Evolutionary conservation across 257 asterid species (phyloP), one percentile per base, ranked within the genome.

Genomic region (Ocimum tenuiflorum): DNA sequence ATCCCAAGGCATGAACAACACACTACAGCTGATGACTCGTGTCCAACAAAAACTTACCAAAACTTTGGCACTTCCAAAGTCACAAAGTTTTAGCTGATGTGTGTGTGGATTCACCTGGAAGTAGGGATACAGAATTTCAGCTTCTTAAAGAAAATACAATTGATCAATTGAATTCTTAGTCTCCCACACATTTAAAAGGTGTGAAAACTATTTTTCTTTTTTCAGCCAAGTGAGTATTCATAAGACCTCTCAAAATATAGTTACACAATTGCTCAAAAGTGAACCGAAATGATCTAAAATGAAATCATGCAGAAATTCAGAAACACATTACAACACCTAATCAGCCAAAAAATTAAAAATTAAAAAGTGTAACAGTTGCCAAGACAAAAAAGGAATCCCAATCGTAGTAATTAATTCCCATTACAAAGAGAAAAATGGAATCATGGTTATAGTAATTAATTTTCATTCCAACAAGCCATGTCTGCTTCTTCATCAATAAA

Each of bases 11-110:
- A 67, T 80, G 67, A 80, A 77, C 73, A 67, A 73, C 45, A 47
- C 24, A 57, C 13, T 48, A 67, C 36, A 54, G 62, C 15, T 70
- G 54, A 60, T 56, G 63, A 60, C 62, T 15, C 42, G 23, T 62
- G 59, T 70, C 67, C 56, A 61, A 53, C 33, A 5, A 52, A 68
- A 69, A 75, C 86, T 81, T 81, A 88, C 98, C 98, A 91, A 68
- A 77, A 86, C 98, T 83, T 91, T 91, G 77, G 98, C 98, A 70
- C 98, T 91, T 76, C 98, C 98, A 77, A 91, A 91, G 76, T 91
- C 98, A 77, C 98, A 91, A 45, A 91, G 74, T 78, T 91, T 91
- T 75, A 91, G 82, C 75, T 91, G 98, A 78, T 91, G 98, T 5
- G 98, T 91, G 68, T 91, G 98, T 56, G 96, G 98, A 79, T 91